Conservation (phyloP, 331 rosid species). For the Phaseolus coccineus region DNA sequence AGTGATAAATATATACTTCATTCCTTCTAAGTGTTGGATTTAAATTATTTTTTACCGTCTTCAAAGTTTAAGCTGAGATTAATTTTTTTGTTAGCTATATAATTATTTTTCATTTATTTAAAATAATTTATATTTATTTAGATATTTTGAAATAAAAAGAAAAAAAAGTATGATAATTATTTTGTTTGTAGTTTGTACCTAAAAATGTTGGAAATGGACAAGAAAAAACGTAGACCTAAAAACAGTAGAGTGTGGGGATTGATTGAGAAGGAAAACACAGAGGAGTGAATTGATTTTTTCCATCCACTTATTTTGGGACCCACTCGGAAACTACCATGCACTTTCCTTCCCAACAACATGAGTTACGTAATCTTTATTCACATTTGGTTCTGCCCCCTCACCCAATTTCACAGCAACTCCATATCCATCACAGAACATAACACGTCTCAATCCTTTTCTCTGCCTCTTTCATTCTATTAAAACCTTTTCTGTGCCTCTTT, state of each 20-base stretch:
- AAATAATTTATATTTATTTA: no score
- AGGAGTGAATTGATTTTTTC: background rate
- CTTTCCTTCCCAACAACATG: slow-evolving; percentile 50
- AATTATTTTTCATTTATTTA: no score
- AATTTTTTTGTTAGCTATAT: no score
- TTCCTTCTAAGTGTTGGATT: no score
- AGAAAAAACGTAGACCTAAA: no score
- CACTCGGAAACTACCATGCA: slow-evolving; percentile 64
- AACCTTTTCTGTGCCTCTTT: background rate
- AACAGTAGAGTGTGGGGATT: background rate
- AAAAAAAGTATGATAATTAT: no score
- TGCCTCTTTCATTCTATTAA: background rate
- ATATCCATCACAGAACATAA: background rate
- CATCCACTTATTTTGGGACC: slow-evolving; percentile 49
- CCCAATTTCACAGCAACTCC: slow-evolving; percentile 57
- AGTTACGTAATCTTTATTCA: slow-evolving; percentile 26
- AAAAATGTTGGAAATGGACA: no score
- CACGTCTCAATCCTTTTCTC: background rate
- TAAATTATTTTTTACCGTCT: no score
- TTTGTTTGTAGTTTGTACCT: no score
- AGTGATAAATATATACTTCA: no score
- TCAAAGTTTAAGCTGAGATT: no score
- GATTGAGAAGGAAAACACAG: background rate
- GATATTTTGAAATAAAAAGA: no score
- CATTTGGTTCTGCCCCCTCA: background rate